Evolutionary conservation across 2,329 filamentous ascomycete species (phyloP).

Genomic region (Aspergillus neotritici): DNA sequence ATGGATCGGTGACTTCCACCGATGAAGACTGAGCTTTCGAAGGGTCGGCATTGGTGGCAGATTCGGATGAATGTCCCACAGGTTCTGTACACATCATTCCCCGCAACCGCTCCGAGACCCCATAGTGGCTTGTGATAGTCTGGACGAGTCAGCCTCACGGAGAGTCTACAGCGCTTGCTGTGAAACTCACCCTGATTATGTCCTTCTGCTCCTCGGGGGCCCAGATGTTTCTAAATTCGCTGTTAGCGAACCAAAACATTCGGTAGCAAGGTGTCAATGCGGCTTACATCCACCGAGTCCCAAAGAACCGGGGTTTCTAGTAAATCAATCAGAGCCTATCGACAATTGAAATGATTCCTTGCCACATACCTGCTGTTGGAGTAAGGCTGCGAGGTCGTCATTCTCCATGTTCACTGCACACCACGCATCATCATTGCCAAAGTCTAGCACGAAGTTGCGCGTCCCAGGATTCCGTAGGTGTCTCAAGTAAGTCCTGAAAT

Average conservation of each 20-base stretch:
- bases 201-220: conserved; percentile 56
- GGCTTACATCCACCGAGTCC: conserved; percentile 65
- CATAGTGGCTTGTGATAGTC: conserved; percentile 56
- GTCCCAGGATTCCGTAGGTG: conserved; percentile 27
- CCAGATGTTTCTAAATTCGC: conserved; percentile 59
- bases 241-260: conserved; percentile 4
- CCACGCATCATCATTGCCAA: conserved; percentile 39
- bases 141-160: conserved; percentile 14
- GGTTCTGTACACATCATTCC: conserved; percentile 60
- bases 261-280: background rate
- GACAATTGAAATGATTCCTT: background rate
- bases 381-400: conserved; percentile 29
- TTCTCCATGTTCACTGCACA: conserved; percentile 34
- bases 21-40: conserved; percentile 7
- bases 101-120: conserved; percentile 61
- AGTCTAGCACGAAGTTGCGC: conserved; percentile 40
- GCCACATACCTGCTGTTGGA: conserved; percentile 29
- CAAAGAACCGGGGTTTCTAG: conserved; percentile 45
- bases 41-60: conserved; percentile 12
- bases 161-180: background rate
- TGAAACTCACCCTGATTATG: conserved; percentile 42
- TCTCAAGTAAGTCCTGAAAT: conserved; percentile 27
- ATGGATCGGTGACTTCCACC: conserved; percentile 6
- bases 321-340: background rate
- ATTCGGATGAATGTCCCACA: conserved; percentile 22